Evolutionary conservation across 2,329 filamentous ascomycete species (phyloP).

Genomic region (Cladosporium sp.): DNA sequence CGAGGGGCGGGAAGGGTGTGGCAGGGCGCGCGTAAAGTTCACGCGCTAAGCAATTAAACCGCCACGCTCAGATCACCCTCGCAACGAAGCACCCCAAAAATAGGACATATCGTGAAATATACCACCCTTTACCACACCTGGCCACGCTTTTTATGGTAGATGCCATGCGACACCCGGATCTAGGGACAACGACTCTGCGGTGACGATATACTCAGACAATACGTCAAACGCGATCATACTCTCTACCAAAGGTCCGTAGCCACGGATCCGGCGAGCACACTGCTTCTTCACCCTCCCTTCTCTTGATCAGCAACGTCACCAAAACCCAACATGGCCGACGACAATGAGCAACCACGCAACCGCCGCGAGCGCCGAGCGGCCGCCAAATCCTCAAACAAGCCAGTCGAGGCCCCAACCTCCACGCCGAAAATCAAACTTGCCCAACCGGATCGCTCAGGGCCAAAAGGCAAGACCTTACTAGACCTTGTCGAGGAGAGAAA

Average conservation of each 20-base stretch:
- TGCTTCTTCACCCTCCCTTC: not conserved
- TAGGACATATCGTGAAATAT: not conserved
- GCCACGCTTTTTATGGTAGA: not conserved
- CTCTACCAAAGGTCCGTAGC: not conserved
- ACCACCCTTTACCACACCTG: not conserved
- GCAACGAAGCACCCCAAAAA: not conserved
- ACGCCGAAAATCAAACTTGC: conserved; percentile 61
- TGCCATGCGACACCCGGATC: conserved; percentile 13
- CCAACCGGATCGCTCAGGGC: conserved; percentile 68
- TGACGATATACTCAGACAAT: conserved; percentile 3
- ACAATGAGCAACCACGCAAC: conserved; percentile 38
- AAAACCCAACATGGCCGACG: conserved; percentile 22
- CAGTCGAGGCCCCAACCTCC: conserved; percentile 39
- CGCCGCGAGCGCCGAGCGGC: conserved; percentile 48
- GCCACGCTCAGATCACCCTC: not conserved
- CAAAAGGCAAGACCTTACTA: conserved; percentile 67
- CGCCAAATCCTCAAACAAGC: conserved; percentile 38
- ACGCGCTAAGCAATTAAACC: not conserved
- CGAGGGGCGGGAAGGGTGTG: conserved; percentile 8
- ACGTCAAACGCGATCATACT: not conserved
- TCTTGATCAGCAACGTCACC: conserved; percentile 1
- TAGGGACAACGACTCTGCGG: not conserved
- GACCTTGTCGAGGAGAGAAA: conserved; percentile 67
- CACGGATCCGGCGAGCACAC: not conserved
- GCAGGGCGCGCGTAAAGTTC: conserved; percentile 9